Evolutionary conservation across 139 green algal genomes (phyloP), one percentile per base, ranked within the genome.

Genomic region (Micractinium conductrix): DNA sequence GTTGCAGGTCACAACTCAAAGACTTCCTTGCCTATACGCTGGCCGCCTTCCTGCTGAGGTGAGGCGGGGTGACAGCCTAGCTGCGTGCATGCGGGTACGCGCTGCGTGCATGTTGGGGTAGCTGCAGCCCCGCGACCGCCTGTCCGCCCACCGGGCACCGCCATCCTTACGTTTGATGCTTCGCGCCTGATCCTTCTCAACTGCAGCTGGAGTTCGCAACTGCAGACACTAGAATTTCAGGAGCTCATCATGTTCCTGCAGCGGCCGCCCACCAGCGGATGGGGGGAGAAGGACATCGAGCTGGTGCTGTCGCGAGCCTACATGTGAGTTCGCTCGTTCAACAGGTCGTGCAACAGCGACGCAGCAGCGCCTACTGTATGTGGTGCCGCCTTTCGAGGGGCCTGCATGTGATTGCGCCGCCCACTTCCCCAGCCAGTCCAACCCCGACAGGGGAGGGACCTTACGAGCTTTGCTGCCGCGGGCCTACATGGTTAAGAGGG

Each of bases 21-120:
- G 95, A 97, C 26, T 98, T 98, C 83, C 88, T 98, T 68, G 89
- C 93, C 28, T 97, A 97, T 75, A 84, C 92, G 28, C 93, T 92
- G 8, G 93, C 92, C 14, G 84, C 91, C 22, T 98, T 98, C 86
- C 83, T 98, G 80, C 79, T 95, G 21, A 87, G 76, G 76, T 82
- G 58, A 8, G 76, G 21, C 0, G 0, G 24, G 3, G 1, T 42
- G 9, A 14, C 33, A 19, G 33, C 40, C 97, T 92, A 93, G 48
- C 48, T 58, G 10, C 48, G 12, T 58, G 48, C 12, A 10, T 58
- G 48, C 48, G 16, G 48, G 12, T 58, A 58, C 10, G 10, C 10
- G 48, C 10, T 67, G 82, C 21, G 68, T 85, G 12, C 85, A 92
- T 37, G n/a, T 87, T 97, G 58, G 48, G 86, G 21, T 45, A 22